Evolutionary conservation across 768 basidiomycete genomes (phyloP), one percentile per base, ranked within the genome.

Genomic region (Daedaleopsis nitida): DNA sequence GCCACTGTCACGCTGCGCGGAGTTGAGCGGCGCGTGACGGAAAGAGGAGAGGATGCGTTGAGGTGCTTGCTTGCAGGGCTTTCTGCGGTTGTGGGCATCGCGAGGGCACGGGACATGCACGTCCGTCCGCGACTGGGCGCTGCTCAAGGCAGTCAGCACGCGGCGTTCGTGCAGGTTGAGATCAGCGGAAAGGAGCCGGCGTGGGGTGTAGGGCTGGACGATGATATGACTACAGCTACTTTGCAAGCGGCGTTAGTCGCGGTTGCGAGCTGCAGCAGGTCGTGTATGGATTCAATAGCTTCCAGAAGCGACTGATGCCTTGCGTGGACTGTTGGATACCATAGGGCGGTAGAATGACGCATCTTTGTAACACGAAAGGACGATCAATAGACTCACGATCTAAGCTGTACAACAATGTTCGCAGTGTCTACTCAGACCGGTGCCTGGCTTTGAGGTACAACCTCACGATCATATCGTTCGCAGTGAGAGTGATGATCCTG

Each of bases 201-300:
- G 13, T 99, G 97, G 96, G 96, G 96, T 67, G 88, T 97, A 45
- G 87, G 89, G 12, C 84, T 86, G 14, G 93, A 98, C 69, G 87
- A 88, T 48, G 94, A 98, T 78, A 97, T 98, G 71, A 93, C 95
- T 0, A 86, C 86, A 17, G 94, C 92, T 63, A 93, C 94, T 57
- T 81, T 98, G 56, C 89, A 86, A 72, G 96, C 96, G 9, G 88
- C 94, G 11, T 76, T 98, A 69, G 86, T 82, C 58, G 95, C 97
- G 7, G 37, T 14, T 14, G 37, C 37, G 37, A 38, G 14, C 37
- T 38, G 37, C 37, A 14, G 37, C 37, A 38, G 37, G 37, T 38
- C 37, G 8, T 38, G 37, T 14, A 14, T 38, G 37, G 8, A 38
- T 8, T 8, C 37, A n/a, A 38, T 38, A 14, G 37, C 14, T 8